Evolutionary conservation across 306 rosid species (phyloP).

Genomic region (Acacia melanoxylon): DNA sequence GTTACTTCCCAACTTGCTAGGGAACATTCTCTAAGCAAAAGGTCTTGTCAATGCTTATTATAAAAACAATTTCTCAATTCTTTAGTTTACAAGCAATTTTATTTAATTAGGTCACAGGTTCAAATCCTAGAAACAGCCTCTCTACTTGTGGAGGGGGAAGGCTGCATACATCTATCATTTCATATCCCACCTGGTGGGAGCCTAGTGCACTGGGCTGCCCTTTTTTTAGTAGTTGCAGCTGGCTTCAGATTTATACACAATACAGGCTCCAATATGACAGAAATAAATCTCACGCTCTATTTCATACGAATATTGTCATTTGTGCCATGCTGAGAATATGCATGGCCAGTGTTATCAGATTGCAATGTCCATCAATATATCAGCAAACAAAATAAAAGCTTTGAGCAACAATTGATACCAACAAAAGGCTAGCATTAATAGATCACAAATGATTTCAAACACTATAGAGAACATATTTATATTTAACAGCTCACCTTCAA

Average conservation of each 20-base stretch:
- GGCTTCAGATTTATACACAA: background rate
- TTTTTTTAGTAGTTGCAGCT: background rate
- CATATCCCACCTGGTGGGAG: no score
- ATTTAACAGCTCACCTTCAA: conserved; percentile 60
- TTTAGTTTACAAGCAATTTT: background rate
- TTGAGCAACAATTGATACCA: conserved; percentile 16
- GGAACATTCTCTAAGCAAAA: background rate
- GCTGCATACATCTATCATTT: no score
- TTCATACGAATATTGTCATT: conserved; percentile 17
- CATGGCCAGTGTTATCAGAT: background rate
- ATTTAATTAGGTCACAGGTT: background rate
- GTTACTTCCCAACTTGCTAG: background rate
- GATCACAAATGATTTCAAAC: conserved; percentile 11
- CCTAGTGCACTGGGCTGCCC: no score
- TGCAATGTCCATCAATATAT: conserved; percentile 8
- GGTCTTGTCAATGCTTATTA: background rate
- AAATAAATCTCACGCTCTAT: conserved; percentile 1
- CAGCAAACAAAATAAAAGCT: conserved; percentile 16
- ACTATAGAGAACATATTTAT: background rate
- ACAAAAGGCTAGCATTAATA: conserved; percentile 8
- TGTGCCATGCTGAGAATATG: conserved; percentile 3
- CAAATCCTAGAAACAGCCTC: no score
- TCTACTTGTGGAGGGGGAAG: no score
- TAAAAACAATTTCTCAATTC: background rate
- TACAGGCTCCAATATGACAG: conserved; percentile 16